These are phyloP conservation scores for Diddensiella santjacobensis DNA, from an alignment of 805 yeast species.

Conservation along the genomic window DNA sequence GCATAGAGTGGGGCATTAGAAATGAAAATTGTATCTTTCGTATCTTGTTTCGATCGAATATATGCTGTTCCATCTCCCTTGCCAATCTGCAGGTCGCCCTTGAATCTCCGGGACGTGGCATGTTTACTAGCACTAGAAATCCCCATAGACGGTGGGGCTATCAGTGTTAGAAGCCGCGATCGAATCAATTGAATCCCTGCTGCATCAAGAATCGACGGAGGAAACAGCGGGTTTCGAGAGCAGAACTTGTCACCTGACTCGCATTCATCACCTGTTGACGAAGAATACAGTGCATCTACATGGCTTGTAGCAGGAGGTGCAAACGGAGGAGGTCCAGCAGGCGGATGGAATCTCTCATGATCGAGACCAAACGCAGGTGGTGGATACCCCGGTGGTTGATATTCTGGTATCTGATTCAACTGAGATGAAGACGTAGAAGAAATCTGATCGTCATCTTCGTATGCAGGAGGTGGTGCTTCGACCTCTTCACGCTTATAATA, in stretches of 20 bases:
- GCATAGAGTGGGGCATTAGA: conserved; percentile 19
- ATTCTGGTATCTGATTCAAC: background rate
- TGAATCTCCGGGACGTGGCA: conserved; percentile 18
- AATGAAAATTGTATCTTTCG: conserved; percentile 18
- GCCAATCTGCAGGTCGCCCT: conserved; percentile 17
- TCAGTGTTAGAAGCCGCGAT: conserved; percentile 3
- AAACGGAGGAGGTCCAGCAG: conserved; percentile 7
- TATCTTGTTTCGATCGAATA: conserved; percentile 15
- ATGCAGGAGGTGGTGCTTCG: background rate
- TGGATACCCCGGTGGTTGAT: background rate
- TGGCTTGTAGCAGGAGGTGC: conserved; percentile 11
- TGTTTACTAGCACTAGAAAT: conserved; percentile 5
- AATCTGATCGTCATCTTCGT: background rate
- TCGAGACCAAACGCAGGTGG: background rate
- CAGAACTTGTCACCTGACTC: conserved; percentile 16
- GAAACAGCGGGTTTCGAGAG: conserved; percentile 5
- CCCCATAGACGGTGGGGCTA: conserved; percentile 15
- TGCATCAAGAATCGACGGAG: background rate
- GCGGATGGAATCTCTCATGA: background rate
- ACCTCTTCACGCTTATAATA: background rate
- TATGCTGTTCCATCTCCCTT: conserved; percentile 18
- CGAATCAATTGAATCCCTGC: background rate
- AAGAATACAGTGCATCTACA: conserved; percentile 11
- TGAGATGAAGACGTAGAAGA: background rate
- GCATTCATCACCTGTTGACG: conserved; percentile 13